phyloP scores from a whole-genome alignment of 2,329 filamentous ascomycete genomes.

The Aspergillus pseudoterreus region DNA sequence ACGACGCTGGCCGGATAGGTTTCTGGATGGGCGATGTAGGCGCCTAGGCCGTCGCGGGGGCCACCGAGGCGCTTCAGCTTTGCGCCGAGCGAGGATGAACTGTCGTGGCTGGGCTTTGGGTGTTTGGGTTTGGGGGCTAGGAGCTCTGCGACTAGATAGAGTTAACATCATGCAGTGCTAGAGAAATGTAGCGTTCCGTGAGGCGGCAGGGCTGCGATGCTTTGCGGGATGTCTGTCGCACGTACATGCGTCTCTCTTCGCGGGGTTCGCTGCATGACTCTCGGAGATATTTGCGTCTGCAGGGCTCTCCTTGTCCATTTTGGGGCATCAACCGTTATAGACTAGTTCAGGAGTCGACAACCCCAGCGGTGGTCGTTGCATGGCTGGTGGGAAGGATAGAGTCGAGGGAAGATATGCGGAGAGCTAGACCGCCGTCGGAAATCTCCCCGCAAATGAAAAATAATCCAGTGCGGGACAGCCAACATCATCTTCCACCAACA shows the following conservation, averaged over 20 bases:
- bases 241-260: slow-evolving; percentile 38
- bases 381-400: neutral
- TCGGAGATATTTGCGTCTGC: slow-evolving; percentile 3
- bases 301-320: slow-evolving; percentile 9
- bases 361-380: too few species aligned
- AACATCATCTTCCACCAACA: neutral
- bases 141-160: slow-evolving; percentile 48
- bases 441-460: slow-evolving; percentile 12
- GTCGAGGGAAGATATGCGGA: slow-evolving; percentile 5
- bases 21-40: slow-evolving; percentile 63
- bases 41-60: slow-evolving; percentile 59
- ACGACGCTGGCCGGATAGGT: slow-evolving; percentile 57
- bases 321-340: too few species aligned
- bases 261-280: slow-evolving; percentile 11
- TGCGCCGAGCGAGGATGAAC: slow-evolving; percentile 10
- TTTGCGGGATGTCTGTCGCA: slow-evolving; percentile 1
- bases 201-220: neutral
- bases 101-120: slow-evolving; percentile 18
- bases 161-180: neutral
- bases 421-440: slow-evolving; percentile 1
- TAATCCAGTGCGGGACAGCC: slow-evolving; percentile 30
- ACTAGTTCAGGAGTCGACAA: too few species aligned
- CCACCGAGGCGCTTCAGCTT: slow-evolving; percentile 34
- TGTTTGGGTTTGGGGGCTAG: slow-evolving; percentile 51
- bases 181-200: neutral